Base-by-base conservation (phyloP, 1,284 basidiomycete species). In the Ustilago esculenta region DNA sequence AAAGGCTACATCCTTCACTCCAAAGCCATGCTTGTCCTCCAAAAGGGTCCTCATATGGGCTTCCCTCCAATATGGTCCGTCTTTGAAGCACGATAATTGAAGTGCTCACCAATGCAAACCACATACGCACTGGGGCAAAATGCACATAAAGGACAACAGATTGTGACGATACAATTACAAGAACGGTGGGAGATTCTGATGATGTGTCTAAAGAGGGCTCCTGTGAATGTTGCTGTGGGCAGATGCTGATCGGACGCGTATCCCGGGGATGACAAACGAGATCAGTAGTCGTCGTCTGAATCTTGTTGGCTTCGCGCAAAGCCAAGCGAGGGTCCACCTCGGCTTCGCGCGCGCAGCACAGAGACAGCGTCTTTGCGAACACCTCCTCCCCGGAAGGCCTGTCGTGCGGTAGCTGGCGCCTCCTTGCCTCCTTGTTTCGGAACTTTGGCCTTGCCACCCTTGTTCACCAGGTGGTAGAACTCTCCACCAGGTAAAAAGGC, bases 1-100 rank as follows among this genome's bases (percentile, higher is more conserved):
- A 84, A 84, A 50, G 83, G 80, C 3, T 84, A 84, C 72, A 81
- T 83, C 12, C 56, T 82, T 15, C 83, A 83, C 45, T 77, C 77
- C 24, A 81, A 81, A 39, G 64, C 69, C 15, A 59, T 82, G 51
- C 53, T 84, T 7, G 83, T 83, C 4, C 48, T 83, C 34, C 82
- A 83, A 51, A 82, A 82, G 18, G 81, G 80, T 2, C 65, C 76
- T 18, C 52, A 68, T 14, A 73, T 74, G 29, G 83, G 83, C 14
- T 83, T 83, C 51, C 82, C 81, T 11, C 77, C 80, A 17, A 69
- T 73, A 57, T 64, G 64, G 56, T 48, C 46, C 20, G 60, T 76
- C 27, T 78, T 70, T 23, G 58, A 63, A 17, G 35, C 43, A 35
- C 34, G 53, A 10, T 58, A 20, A 53, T 8, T n/a, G 14, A 20